A percentile compares a stretch with the other conserved stretches of the same genome.
Evolutionary conservation across 1,284 basidiomycete species (phyloP).

Genomic region (Naganishia sp.): DNA sequence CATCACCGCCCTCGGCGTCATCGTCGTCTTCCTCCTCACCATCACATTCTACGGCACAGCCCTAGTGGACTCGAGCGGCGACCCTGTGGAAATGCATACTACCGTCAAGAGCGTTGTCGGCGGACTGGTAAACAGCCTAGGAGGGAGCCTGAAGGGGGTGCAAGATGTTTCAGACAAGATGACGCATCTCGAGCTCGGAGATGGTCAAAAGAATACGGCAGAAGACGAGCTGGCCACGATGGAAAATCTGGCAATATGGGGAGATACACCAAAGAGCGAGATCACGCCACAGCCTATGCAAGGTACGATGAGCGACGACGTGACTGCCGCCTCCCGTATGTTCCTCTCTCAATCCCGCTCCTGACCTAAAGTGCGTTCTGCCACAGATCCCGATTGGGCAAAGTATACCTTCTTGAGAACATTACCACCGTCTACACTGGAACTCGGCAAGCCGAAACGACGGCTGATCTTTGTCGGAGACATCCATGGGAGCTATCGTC

Average conservation of each 20-base stretch:
- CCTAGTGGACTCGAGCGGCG: conserved; percentile 1
- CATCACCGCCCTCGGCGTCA: conserved; percentile 42
- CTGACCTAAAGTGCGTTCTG: neutral
- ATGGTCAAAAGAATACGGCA: conserved; percentile 1
- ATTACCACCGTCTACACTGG: conserved; percentile 38
- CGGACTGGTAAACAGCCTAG: conserved; percentile 38
- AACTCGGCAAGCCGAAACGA: conserved; percentile 39
- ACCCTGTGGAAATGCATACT: neutral
- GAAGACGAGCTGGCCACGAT: neutral
- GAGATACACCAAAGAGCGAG: conserved; percentile 5
- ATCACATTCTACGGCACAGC: conserved; percentile 44
- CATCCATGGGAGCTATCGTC: conserved; percentile 73
- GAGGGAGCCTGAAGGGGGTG: conserved; percentile 37
- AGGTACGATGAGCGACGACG: conserved; percentile 20
- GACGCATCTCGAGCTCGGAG: conserved; percentile 15
- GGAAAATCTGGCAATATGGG: conserved; percentile 5
- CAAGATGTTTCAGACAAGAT: conserved; percentile 34
- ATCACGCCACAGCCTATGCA: conserved; percentile 15
- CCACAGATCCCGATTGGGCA: conserved; percentile 43
- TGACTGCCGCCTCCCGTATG: conserved; percentile 27
- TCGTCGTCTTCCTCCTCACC: conserved; percentile 47
- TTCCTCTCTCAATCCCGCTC: conserved; percentile 11
- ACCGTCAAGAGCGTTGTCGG: conserved; percentile 16
- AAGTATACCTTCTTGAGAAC: conserved; percentile 47
- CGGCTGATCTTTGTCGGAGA: conserved; percentile 77